Evolutionary conservation across 345 rosid species (phyloP).

Genomic region (Murraya paniculata): DNA sequence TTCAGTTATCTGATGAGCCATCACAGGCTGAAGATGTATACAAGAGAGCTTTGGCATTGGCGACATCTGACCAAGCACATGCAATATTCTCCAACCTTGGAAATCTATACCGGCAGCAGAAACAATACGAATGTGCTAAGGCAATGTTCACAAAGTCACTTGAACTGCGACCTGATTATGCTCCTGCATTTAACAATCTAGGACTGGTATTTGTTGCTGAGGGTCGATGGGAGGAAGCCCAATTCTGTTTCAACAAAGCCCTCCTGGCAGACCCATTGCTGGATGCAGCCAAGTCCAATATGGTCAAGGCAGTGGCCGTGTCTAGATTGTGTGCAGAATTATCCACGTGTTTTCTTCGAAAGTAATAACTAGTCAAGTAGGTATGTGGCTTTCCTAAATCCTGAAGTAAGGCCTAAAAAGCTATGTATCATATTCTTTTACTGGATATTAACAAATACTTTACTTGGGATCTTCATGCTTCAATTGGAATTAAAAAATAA

Average conservation of each 20-base stretch:
- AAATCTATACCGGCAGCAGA: conserved; percentile 77
- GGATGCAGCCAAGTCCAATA: conserved; percentile 93
- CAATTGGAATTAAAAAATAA: background rate
- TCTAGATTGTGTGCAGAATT: conserved; percentile 36
- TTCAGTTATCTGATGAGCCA: conserved; percentile 71
- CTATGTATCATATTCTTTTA: background rate
- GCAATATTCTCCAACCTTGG: conserved; percentile 84
- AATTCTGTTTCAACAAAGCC: conserved; percentile 74
- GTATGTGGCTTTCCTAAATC: background rate
- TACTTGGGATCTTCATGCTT: background rate
- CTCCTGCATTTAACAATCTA: conserved; percentile 92
- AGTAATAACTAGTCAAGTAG: conserved; percentile 1
- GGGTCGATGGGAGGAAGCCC: conserved; percentile 86
- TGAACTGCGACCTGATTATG: conserved; percentile 81
- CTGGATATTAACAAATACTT: background rate
- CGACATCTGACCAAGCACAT: conserved; percentile 62
- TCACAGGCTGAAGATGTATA: conserved; percentile 63
- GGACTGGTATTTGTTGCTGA: conserved; percentile 92
- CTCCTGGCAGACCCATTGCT: conserved; percentile 75
- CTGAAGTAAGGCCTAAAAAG: background rate
- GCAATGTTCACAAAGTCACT: conserved; percentile 89
- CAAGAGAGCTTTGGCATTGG: conserved; percentile 62
- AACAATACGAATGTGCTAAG: conserved; percentile 74
- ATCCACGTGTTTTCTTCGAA: conserved; percentile 24
- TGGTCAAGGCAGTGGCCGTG: conserved; percentile 45